Evolutionary conservation across 2,329 filamentous ascomycete species (phyloP).

Genomic region (Chaetomium sp.): DNA sequence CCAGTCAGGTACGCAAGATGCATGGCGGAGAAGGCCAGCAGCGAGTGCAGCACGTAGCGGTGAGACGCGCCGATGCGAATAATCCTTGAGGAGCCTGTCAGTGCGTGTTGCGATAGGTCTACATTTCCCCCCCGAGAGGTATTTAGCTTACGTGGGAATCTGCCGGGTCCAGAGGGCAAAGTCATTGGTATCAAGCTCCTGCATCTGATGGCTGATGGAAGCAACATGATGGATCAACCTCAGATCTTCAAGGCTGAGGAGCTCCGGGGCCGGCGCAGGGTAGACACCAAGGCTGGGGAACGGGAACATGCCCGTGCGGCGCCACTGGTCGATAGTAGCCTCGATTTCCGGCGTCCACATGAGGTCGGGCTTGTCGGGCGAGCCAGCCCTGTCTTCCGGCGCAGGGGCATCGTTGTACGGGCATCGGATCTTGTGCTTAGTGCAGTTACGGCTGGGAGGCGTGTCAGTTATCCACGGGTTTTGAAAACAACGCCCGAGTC

Average conservation of each 20-base stretch:
- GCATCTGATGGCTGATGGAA: conserved; percentile 76
- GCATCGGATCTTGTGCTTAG: conserved; percentile 96
- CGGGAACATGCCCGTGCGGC: conserved; percentile 74
- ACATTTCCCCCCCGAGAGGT: conserved; percentile 14
- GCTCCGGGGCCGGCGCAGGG: conserved; percentile 64
- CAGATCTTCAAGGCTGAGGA: conserved; percentile 70
- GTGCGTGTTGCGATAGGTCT: conserved; percentile 3
- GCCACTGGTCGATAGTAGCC: conserved; percentile 74
- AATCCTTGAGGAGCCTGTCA: conserved; percentile 49
- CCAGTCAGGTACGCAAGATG: conserved; percentile 87
- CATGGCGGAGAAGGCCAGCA: conserved; percentile 89
- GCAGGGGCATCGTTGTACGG: conserved; percentile 88
- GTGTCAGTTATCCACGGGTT: conserved; percentile 10
- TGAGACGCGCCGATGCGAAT: conserved; percentile 75
- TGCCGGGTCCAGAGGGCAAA: conserved; percentile 91
- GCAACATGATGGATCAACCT: conserved; percentile 88
- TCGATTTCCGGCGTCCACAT: conserved; percentile 86
- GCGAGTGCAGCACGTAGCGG: conserved; percentile 86
- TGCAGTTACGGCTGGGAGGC: conserved; percentile 77
- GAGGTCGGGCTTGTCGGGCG: conserved; percentile 60
- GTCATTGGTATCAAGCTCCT: conserved; percentile 66
- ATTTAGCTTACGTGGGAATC: conserved; percentile 70
- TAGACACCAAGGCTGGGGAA: conserved; percentile 76
- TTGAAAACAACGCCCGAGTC: neutral
- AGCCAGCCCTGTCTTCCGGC: conserved; percentile 55